Percentiles rank a stretch among this genome's conserved stretches.
Evolutionary conservation across 768 basidiomycete species (phyloP).

Genomic region (Phaffia australis): DNA sequence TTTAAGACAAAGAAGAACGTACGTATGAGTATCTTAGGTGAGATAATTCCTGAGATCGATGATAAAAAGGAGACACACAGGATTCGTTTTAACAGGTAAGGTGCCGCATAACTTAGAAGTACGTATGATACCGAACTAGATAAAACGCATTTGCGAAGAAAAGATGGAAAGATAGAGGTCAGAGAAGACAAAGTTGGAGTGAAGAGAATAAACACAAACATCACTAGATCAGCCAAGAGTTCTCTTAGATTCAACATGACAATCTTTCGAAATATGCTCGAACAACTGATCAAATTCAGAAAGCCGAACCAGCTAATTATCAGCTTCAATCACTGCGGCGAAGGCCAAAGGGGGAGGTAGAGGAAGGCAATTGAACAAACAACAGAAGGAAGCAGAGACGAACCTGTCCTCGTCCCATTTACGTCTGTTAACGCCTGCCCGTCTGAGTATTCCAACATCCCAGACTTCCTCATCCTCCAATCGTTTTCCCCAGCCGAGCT

Average conservation of each 20-base stretch:
- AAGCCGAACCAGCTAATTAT: background rate
- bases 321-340: background rate
- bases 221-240: too few relatives aligned
- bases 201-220: too few relatives aligned
- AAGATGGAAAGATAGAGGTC: too few relatives aligned
- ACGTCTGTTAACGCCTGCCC: background rate
- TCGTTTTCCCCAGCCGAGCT: conserved; percentile 10
- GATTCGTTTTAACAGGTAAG: background rate
- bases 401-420: background rate
- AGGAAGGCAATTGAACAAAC: background rate
- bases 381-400: background rate
- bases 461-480: conserved; percentile 20
- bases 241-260: too few relatives aligned
- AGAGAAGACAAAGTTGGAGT: too few relatives aligned
- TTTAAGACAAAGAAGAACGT: background rate
- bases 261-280: background rate
- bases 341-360: background rate
- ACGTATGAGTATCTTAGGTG: background rate
- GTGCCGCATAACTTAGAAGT: background rate
- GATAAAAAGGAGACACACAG: background rate
- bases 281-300: background rate
- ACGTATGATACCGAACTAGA: too few relatives aligned
- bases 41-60: too few relatives aligned
- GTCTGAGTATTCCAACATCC: background rate
- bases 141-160: too few relatives aligned